Evolutionary conservation across 179 eudicot genomes (phyloP), one percentile per base, ranked within the genome.

Genomic region (Beta corolliflora): DNA sequence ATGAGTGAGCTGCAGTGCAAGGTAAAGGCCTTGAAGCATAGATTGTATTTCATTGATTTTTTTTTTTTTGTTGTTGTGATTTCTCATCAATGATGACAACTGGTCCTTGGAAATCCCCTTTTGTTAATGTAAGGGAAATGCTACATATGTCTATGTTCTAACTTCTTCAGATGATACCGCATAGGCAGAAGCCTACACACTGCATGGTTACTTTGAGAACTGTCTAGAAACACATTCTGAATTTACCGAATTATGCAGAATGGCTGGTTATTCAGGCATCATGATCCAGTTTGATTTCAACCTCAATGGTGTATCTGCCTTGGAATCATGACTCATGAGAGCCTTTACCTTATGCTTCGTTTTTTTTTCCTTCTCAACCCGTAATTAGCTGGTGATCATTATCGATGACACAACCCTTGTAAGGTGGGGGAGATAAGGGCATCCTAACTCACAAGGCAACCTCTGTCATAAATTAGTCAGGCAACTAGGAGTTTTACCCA

Each of bases 1-100:
- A 79, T 73, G 75, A 75, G 77, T 74, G 89, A 89, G 76, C 89
- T 95, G 72, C 92, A 70, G 76, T 95, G 99, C 93, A 95, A 95
- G 95, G 99, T 95, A 88, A 70, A 44, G 36, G 29, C 44, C 76
- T 19, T 78, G 52, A 50, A 48, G 13, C 15, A 48, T 5, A 36
- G 48, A 9, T 71, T 80, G 5, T 21, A 5, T 54, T 29, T 25
- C 45, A 60, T 41, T 9, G 7, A 25, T 5, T 13, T 19, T 29
- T 58, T 48, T 23, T 12, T 5, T 71, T 31, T 58, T 45, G 25
- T 13, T 11, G 45, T 46, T 23, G 15, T 61, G 11, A 7, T 5
- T 21, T 4, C 21, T 19, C 41, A 75, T 76, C 18, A 61, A 45
- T 41, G 54, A 61, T 59, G 54, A 19, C 29, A 75, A 41, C 21